A percentile compares a stretch with the other conserved stretches of the same genome.
These are phyloP conservation scores for Nakazawaea wyomingensis DNA, from an alignment of 805 yeast species.

Conservation along the genomic window DNA sequence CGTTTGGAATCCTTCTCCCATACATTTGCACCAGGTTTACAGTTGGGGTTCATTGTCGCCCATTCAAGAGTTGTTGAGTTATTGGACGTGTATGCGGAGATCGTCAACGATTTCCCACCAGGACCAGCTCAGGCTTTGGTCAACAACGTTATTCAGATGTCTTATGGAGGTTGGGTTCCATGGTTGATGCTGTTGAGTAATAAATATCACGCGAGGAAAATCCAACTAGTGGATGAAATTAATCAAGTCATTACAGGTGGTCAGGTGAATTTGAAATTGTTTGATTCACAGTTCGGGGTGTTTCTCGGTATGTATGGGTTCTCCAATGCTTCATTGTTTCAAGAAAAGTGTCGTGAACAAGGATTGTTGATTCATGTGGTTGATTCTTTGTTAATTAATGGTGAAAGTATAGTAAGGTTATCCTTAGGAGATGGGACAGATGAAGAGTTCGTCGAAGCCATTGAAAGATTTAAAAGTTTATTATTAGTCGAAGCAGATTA, in stretches of 20 bases:
- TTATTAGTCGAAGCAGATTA: too few species aligned
- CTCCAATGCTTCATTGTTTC: background rate
- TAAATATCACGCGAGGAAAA: background rate
- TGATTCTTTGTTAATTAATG: background rate
- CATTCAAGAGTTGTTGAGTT: slow-evolving; percentile 36
- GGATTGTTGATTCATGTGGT: background rate
- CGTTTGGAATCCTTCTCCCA: slow-evolving; percentile 52
- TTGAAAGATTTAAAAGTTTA: slow-evolving; percentile 1
- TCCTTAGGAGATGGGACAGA: slow-evolving; percentile 2
- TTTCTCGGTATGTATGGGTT: slow-evolving; percentile 35
- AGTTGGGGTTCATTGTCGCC: slow-evolving; percentile 47
- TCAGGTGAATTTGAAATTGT: slow-evolving; percentile 1
- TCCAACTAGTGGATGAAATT: background rate
- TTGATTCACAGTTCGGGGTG: slow-evolving; percentile 58
- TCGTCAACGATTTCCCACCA: slow-evolving; percentile 43
- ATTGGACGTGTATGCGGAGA: slow-evolving; percentile 29
- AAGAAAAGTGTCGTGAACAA: background rate
- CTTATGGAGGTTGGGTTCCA: slow-evolving; percentile 15
- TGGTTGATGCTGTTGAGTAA: slow-evolving; percentile 3
- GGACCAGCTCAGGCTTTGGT: slow-evolving; percentile 46
- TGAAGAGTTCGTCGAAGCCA: background rate
- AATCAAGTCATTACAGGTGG: slow-evolving; percentile 24
- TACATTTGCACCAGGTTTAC: slow-evolving; percentile 50
- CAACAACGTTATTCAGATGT: slow-evolving; percentile 34
- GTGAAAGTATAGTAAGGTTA: background rate